These are phyloP conservation scores for Marasmius oreades DNA, from an alignment of 1,284 basidiomycete species.

Conservation along the genomic window DNA sequence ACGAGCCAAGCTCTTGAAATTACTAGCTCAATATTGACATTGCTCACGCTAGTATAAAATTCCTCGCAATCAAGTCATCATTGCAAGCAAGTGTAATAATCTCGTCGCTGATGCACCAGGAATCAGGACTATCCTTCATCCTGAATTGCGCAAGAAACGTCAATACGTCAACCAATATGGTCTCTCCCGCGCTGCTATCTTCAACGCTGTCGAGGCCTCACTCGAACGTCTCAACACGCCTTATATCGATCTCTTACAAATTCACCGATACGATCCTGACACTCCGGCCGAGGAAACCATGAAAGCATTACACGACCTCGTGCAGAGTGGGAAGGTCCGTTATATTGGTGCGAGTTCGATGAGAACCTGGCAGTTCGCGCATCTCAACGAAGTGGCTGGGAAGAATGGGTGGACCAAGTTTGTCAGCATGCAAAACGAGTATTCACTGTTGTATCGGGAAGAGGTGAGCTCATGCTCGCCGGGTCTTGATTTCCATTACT, in stretches of 20 bases:
- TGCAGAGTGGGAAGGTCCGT: conserved; percentile 24
- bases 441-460: conserved; percentile 31
- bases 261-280: conserved; percentile 36
- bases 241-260: conserved; percentile 45
- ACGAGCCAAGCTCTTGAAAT: conserved; percentile 14
- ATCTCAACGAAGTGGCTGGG: conserved; percentile 33
- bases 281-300: conserved; percentile 39
- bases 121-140: background rate
- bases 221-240: conserved; percentile 37
- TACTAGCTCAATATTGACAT: background rate
- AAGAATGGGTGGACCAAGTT: conserved; percentile 31
- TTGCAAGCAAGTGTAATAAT: conserved; percentile 37
- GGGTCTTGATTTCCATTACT: background rate
- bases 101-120: conserved; percentile 15
- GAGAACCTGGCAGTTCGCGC: conserved; percentile 39
- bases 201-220: conserved; percentile 41
- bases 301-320: too few species aligned
- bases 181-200: conserved; percentile 39
- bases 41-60: conserved; percentile 41
- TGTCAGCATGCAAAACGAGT: too few species aligned
- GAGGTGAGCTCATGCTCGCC: conserved; percentile 22
- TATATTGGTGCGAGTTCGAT: conserved; percentile 45
- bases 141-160: conserved; percentile 17
- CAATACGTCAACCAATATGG: conserved; percentile 43
- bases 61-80: conserved; percentile 47